Evolutionary conservation across 768 basidiomycete genomes (phyloP).

Genomic region (Leucogyrophana mollusca): DNA sequence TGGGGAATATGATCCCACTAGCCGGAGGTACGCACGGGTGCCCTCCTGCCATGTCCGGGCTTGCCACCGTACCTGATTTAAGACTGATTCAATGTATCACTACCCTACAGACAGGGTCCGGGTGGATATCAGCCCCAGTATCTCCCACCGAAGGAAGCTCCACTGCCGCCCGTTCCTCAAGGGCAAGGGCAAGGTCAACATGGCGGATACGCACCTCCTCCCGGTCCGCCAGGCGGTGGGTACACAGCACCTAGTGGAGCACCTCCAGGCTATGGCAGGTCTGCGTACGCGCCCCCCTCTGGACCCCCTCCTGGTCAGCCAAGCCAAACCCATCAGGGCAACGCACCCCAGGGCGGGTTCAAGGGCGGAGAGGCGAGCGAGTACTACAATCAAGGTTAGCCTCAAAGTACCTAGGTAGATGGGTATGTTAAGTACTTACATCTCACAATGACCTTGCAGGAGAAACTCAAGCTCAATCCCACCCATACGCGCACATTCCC

Average conservation of each 20-base stretch:
- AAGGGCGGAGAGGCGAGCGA: constrained; percentile 2
- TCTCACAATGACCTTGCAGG: too few relatives aligned
- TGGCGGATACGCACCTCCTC: not conserved
- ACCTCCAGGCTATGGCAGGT: not conserved
- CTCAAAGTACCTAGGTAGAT: not conserved
- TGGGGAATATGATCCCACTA: constrained; percentile 4
- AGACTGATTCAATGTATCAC: too few relatives aligned
- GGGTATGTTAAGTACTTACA: not conserved
- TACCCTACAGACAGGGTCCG: too few relatives aligned
- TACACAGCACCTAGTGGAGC: too few relatives aligned
- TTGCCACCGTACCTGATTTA: too few relatives aligned
- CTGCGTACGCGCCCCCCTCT: not conserved
- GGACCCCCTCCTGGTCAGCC: not conserved
- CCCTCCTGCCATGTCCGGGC: too few relatives aligned
- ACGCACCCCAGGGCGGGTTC: not conserved
- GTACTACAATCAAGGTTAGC: not conserved
- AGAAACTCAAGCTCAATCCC: constrained; percentile 14
- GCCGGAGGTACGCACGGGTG: not conserved
- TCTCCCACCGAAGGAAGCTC: not conserved
- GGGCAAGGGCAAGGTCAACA: not conserved
- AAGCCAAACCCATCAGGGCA: not conserved
- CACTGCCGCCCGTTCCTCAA: not conserved
- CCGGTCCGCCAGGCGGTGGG: constrained; percentile 6
- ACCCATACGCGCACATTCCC: constrained; percentile 18
- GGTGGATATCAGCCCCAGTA: constrained; percentile 4